Percentiles rank a stretch among this genome's conserved stretches.
phyloP scores from a whole-genome alignment of 176 grass and related monocot genomes.

The Typha latifolia region DNA sequence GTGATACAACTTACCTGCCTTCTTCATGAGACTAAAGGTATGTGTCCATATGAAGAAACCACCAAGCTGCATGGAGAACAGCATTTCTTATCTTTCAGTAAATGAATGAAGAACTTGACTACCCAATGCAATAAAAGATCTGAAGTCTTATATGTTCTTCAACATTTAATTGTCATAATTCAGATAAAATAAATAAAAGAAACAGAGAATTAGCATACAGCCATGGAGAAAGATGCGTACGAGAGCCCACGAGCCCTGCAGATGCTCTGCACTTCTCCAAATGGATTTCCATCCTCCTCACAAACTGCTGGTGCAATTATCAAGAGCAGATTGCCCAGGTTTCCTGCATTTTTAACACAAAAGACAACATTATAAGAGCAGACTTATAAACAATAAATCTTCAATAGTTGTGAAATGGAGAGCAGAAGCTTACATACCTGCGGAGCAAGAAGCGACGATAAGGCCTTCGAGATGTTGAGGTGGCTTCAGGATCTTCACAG shows the following conservation, averaged over 20 bases:
- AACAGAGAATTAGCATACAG: constrained; percentile 30
- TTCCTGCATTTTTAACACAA: constrained; percentile 32
- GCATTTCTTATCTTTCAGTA: background rate
- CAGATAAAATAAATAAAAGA: background rate
- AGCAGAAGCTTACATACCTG: constrained; percentile 29
- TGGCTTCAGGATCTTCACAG: constrained; percentile 48
- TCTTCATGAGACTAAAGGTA: constrained; percentile 77
- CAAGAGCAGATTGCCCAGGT: constrained; percentile 66
- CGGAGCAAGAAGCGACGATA: constrained; percentile 55
- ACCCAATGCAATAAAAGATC: background rate
- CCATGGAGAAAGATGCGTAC: constrained; percentile 90
- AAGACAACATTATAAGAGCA: background rate
- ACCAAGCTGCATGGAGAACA: constrained; percentile 46
- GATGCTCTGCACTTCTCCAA: constrained; percentile 20
- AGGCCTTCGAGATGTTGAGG: constrained; percentile 46
- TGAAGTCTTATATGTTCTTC: background rate
- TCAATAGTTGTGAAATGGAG: background rate
- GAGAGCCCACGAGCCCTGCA: constrained; percentile 52
- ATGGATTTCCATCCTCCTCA: constrained; percentile 64
- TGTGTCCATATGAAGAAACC: constrained; percentile 79
- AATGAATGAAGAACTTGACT: no score
- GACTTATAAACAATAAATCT: background rate
- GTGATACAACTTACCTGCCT: constrained; percentile 62
- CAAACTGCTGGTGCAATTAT: constrained; percentile 74
- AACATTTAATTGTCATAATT: background rate